Conservation (phyloP, 2,329 filamentous ascomycete genomes). For the Pezicula carpinea region DNA sequence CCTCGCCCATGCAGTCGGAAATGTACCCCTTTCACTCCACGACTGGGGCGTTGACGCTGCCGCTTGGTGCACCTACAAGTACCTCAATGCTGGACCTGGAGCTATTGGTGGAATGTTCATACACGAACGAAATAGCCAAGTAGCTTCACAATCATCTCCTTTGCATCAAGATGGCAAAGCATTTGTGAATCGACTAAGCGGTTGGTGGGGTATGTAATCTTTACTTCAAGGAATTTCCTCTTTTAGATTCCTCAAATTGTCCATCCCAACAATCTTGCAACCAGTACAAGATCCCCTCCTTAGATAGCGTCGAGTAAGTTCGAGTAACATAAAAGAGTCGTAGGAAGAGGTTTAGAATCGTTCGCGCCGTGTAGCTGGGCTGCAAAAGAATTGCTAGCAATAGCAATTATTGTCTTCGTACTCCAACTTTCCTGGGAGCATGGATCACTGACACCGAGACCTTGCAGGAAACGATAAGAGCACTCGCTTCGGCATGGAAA, state of each 20-base stretch:
- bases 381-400: too few relatives aligned
- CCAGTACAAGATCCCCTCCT: too few relatives aligned
- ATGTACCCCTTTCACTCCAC: constrained; percentile 67
- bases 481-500: constrained; percentile 73
- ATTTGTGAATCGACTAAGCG: constrained; percentile 56
- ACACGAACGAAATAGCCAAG: constrained; percentile 45
- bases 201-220: constrained; percentile 63
- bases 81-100: constrained; percentile 72
- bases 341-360: too few relatives aligned
- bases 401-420: too few relatives aligned
- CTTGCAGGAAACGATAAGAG: constrained; percentile 49
- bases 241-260: too few relatives aligned
- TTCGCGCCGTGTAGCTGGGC: too few relatives aligned
- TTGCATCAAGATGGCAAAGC: constrained; percentile 21
- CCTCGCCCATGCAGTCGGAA: constrained; percentile 73
- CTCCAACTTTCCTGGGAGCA: too few relatives aligned
- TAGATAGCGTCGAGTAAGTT: too few relatives aligned
- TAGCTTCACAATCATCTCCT: constrained; percentile 4
- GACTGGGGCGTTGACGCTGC: constrained; percentile 77
- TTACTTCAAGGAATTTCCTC: too few relatives aligned
- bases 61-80: constrained; percentile 81
- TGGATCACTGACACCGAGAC: too few relatives aligned
- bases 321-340: too few relatives aligned
- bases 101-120: constrained; percentile 71
- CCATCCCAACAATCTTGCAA: too few relatives aligned